These are phyloP conservation scores for Setaria italica DNA, from an alignment of 202 grass and related monocot genomes.

Conservation along the genomic window DNA sequence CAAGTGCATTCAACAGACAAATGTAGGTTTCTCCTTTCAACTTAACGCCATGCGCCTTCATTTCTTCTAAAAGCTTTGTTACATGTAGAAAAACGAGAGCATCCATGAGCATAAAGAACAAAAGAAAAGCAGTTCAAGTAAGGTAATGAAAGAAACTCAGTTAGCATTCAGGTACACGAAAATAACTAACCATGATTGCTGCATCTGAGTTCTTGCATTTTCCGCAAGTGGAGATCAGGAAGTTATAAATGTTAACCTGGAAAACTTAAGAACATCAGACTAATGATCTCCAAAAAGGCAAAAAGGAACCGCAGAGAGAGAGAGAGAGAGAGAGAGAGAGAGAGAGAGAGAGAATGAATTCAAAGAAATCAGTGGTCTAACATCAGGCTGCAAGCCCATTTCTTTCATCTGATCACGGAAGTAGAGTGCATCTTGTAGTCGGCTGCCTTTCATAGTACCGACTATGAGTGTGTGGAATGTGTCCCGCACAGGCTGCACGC, in stretches of 20 bases:
- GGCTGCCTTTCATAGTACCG: constrained; percentile 90
- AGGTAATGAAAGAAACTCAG: constrained; percentile 2
- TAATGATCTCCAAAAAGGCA: background rate
- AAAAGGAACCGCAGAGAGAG: constrained; percentile 13
- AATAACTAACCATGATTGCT: constrained; percentile 69
- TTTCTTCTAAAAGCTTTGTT: constrained; percentile 94
- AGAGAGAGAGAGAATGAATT: constrained; percentile 11
- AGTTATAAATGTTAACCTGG: constrained; percentile 98
- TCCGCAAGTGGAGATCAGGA: constrained; percentile 92
- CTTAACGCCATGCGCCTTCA: constrained; percentile 88
- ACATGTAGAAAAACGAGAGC: constrained; percentile 37
- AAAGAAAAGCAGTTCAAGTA: constrained; percentile 7
- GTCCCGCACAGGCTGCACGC: constrained; percentile 82
- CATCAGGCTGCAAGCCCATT: constrained; percentile 92
- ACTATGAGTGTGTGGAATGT: constrained; percentile 90
- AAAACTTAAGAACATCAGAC: constrained; percentile 43
- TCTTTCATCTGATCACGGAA: constrained; percentile 96
- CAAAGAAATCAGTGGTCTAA: constrained; percentile 47
- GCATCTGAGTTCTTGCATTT: constrained; percentile 91
- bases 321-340: constrained; percentile 35
- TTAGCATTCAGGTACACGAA: background rate
- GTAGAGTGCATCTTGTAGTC: constrained; percentile 92
- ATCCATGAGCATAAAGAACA: constrained; percentile 24
- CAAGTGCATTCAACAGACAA: constrained; percentile 91
- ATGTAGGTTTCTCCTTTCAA: constrained; percentile 95